Base-by-base conservation (phyloP, 108 stramenopile genomes). In the Cyclotella baltica region DNA sequence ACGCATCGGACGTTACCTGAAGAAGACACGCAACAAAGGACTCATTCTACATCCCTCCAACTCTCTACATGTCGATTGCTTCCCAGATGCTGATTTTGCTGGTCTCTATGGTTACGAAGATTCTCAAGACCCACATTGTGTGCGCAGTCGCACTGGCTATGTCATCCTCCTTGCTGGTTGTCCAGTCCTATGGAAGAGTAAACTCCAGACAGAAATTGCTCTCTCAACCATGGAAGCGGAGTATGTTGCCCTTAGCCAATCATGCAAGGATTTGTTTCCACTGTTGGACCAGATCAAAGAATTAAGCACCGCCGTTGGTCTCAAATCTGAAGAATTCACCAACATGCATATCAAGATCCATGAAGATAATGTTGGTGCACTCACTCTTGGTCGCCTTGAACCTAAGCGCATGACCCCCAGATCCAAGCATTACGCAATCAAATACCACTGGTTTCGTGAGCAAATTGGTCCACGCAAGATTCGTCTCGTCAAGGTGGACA, bases 91-190 rank as follows among this genome's bases (percentile, higher is more conserved):
- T n/a, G n/a, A n/a, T n/a, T n/a, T n/a, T n/a, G n/a, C n/a, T n/a
- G n/a, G n/a, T n/a, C n/a, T n/a, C n/a, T n/a, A n/a, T n/a, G n/a
- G n/a, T n/a, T n/a, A n/a, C n/a, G n/a, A n/a, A n/a, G n/a, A n/a
- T n/a, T n/a, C n/a, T n/a, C n/a, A n/a, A n/a, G n/a, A n/a, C n/a
- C n/a, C n/a, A n/a, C n/a, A n/a, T n/a, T n/a, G n/a, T n/a, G n/a
- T n/a, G n/a, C n/a, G n/a, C 88, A 87, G 86, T 43, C 67, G 85
- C 1, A 86, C 86, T 34, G 88, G 88, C 20, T 87, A 79, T 56
- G 56, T 89, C 48, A 83, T 89, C 52, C 19, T 1, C 0, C 36
- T 83, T 0, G 48, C 58, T 43, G 75, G 82, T 53, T 77, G 72
- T 38, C 85, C 88, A 11, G 47, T 89, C 25, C 19, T 78, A 22